Evolutionary conservation across 2,329 filamentous ascomycete genomes (phyloP).

Genomic region (Fusarium gaditjirri): DNA sequence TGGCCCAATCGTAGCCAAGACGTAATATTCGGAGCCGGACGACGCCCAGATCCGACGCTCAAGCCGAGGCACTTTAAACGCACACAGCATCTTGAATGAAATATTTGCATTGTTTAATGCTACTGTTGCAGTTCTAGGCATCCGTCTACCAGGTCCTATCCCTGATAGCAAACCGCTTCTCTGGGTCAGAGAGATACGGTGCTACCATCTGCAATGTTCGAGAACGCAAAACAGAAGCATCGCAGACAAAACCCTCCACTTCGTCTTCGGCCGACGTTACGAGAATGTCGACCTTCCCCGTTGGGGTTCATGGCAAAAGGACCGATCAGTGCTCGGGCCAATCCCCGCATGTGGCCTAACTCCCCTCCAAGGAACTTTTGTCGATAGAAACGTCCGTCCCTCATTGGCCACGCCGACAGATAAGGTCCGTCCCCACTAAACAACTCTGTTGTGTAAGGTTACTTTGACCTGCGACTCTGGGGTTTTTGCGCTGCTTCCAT

Average conservation of each 20-base stretch:
- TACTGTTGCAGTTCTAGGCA: background rate
- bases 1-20: background rate
- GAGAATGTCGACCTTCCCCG: slow-evolving; percentile 22
- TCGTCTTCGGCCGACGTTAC: slow-evolving; percentile 16
- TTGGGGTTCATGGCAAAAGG: slow-evolving; percentile 33
- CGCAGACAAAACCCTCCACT: background rate
- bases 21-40: slow-evolving; percentile 22
- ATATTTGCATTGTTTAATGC: background rate
- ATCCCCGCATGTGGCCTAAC: slow-evolving; percentile 30
- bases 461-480: background rate
- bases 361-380: slow-evolving; percentile 24
- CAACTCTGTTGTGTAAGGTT: slow-evolving; percentile 17
- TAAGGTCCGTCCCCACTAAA: slow-evolving; percentile 26
- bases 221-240: background rate
- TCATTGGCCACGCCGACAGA: slow-evolving; percentile 1
- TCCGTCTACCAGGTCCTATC: background rate
- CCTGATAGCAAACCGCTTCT: background rate
- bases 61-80: slow-evolving; percentile 7
- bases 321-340: slow-evolving; percentile 33
- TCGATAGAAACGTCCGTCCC: background rate
- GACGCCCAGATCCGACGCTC: slow-evolving; percentile 6
- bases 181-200: background rate
- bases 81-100: background rate
- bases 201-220: background rate
- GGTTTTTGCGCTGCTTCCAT: background rate